These are phyloP conservation scores for Blastocystis sp. DNA, from an alignment of 352 stramenopile genomes.

Conservation along the genomic window DNA sequence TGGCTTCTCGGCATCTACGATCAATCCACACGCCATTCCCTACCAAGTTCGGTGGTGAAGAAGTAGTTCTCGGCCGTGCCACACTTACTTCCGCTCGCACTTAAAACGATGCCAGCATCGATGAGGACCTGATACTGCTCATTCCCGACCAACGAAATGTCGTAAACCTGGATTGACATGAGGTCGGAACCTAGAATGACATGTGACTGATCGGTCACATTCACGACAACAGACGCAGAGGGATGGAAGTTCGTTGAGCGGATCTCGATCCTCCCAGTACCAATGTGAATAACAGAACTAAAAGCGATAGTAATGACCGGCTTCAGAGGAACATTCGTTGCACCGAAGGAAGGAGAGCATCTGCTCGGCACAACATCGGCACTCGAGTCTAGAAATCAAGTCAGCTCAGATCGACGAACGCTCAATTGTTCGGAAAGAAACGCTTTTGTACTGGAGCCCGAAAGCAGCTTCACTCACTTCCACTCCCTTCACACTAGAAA, in stretches of 20 bases:
- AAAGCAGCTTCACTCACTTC: not conserved
- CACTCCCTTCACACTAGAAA: slow-evolving; percentile 19
- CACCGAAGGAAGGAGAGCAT: not conserved
- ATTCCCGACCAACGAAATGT: not conserved
- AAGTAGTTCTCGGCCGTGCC: not conserved
- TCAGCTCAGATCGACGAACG: not conserved
- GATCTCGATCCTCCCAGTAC: not conserved
- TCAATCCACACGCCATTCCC: not conserved
- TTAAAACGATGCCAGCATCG: not conserved
- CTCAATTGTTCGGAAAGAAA: not conserved
- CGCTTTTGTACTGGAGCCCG: slow-evolving; percentile 17
- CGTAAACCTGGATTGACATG: not conserved
- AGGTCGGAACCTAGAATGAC: not conserved
- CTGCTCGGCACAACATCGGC: not conserved
- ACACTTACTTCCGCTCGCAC: slow-evolving; percentile 37
- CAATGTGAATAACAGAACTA: not conserved
- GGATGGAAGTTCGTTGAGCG: not conserved
- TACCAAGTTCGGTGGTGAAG: slow-evolving; percentile 13
- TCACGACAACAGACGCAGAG: not conserved
- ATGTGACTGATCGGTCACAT: not conserved
- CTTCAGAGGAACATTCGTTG: not conserved
- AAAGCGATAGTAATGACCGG: slow-evolving; percentile 14
- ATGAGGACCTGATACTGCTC: slow-evolving; percentile 22
- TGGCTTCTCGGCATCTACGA: slow-evolving; percentile 22
- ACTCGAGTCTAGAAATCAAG: not conserved